A percentile compares a stretch with the other conserved stretches of the same genome.
Conservation (phyloP, 2,329 filamentous ascomycete species). For the Aspergillus viridinutans region DNA sequence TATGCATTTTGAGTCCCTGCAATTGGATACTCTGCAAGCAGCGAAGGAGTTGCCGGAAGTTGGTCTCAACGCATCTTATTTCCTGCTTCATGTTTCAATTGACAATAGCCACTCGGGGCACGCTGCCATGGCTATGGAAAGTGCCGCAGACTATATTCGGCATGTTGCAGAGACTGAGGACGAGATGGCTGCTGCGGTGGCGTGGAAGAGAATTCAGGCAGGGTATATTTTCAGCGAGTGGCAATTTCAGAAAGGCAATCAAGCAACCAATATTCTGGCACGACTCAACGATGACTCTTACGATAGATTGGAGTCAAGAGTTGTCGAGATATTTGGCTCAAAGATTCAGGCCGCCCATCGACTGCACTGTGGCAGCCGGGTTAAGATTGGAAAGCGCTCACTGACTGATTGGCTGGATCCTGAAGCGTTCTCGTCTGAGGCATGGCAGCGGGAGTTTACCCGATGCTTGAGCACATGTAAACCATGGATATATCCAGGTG, state of each 20-base stretch:
- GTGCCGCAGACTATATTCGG: constrained; percentile 38
- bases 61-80: constrained; percentile 45
- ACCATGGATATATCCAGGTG: constrained; percentile 42
- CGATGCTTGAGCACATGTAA: constrained; percentile 30
- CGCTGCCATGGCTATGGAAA: constrained; percentile 44
- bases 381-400: constrained; percentile 36
- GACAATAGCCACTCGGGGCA: constrained; percentile 50
- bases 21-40: constrained; percentile 38
- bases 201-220: constrained; percentile 43
- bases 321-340: constrained; percentile 34
- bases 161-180: constrained; percentile 23
- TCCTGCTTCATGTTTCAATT: constrained; percentile 49
- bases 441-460: constrained; percentile 37
- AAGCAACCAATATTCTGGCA: constrained; percentile 11
- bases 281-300: no score
- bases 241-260: neutral
- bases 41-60: constrained; percentile 45
- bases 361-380: constrained; percentile 39
- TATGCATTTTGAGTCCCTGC: constrained; percentile 45
- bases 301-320: no score
- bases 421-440: constrained; percentile 19
- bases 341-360: constrained; percentile 39
- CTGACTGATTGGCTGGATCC: constrained; percentile 43
- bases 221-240: constrained; percentile 37
- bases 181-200: constrained; percentile 24